Base-by-base conservation (phyloP, 2,329 filamentous ascomycete species). In the Hypoxylon sp. region DNA sequence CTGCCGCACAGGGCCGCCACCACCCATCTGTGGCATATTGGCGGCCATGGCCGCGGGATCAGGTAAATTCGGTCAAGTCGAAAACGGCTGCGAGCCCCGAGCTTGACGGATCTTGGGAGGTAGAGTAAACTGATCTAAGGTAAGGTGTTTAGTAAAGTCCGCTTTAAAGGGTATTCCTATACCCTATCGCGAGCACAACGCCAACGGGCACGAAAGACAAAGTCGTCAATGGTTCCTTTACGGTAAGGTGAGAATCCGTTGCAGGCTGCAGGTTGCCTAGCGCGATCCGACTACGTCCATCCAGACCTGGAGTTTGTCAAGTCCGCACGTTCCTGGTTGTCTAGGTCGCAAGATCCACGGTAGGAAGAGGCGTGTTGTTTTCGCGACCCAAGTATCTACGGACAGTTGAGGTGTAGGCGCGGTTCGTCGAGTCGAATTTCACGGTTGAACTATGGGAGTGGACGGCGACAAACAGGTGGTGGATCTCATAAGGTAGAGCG, bases 1-100 rank as follows among this genome's bases (percentile, higher is more conserved):
- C 70, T 76, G 80, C 73, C 80, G 80, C 77, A 84, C 80, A 78
- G 84, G 80, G 77, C 80, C 82, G 71, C 79, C 80, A 67, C 79
- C 80, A 76, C 80, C 82, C 85, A 88, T 87, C 74, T 87, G 86
- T 78, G 84, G 84, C 80, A 88, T 85, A 73, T 87, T 88, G 76
- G 84, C 86, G 81, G 87, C 86, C 87, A 89, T 89, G 79, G 84
- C 84, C 82, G 83, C 83, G 72, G 65, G 15, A 63, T 63, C 58
- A 64, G 52, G 52, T 48, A 24, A 48, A 61, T 57, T 72, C 35
- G 50, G 60, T 74, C 70, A 67, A 65, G 61, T 65, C 58, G 60
- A 57, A 37, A 51, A 56, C n/a, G 17, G 29, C 7, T 54, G 29
- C 19, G 13, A 52, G 24, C 24, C 13, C 35, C 50, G 17, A 54